Conservation (phyloP, 768 basidiomycete genomes). For the Agaricus sinodeliciosus region DNA sequence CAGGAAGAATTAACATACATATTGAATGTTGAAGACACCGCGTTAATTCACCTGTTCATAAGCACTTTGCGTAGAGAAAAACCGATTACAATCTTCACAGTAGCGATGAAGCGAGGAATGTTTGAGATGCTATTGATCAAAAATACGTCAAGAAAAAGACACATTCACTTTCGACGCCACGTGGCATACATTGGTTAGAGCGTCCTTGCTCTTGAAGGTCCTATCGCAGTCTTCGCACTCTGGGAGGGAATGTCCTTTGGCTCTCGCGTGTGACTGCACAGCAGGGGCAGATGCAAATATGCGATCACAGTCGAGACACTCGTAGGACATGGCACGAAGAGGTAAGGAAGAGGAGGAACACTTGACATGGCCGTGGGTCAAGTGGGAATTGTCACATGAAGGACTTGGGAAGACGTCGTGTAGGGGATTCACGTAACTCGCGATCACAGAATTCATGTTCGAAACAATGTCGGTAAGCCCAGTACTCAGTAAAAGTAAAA, state of each 20-base stretch:
- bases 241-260: slow-evolving; percentile 3
- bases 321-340: slow-evolving; percentile 1
- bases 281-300: not conserved
- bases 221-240: slow-evolving; percentile 5
- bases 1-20: too few relatives aligned
- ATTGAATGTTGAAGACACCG: too few relatives aligned
- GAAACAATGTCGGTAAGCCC: too few relatives aligned
- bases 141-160: not conserved
- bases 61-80: not conserved
- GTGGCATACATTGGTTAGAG: not conserved
- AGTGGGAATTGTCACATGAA: too few relatives aligned
- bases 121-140: not conserved
- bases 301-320: slow-evolving; percentile 9
- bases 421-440: too few relatives aligned
- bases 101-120: not conserved
- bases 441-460: too few relatives aligned
- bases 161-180: not conserved
- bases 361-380: not conserved
- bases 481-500: too few relatives aligned
- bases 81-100: not conserved
- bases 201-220: not conserved
- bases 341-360: not conserved
- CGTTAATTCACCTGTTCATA: slow-evolving; percentile 2
- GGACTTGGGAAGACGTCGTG: too few relatives aligned
- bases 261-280: slow-evolving; percentile 9